phyloP scores from a whole-genome alignment of 2,329 filamentous ascomycete species.

The Monosporascus sp. region DNA sequence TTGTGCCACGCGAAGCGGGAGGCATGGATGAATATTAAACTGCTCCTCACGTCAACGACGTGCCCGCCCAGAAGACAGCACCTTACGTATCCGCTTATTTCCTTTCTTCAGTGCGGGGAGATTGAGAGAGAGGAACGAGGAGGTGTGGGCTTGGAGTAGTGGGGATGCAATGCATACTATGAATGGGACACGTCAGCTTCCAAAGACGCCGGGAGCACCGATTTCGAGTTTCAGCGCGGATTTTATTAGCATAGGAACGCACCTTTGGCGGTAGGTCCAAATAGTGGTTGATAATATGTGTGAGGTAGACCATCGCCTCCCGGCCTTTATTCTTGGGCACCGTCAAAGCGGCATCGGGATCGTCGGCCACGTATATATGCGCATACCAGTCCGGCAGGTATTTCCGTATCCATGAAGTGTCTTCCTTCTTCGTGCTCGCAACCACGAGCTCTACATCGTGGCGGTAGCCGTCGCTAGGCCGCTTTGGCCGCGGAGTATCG shows the following conservation, averaged over 20 bases:
- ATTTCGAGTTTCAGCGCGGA: too few relatives aligned
- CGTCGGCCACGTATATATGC: constrained; percentile 51
- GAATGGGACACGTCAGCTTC: too few relatives aligned
- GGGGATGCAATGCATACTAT: too few relatives aligned
- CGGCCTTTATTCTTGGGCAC: constrained; percentile 47
- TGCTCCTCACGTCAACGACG: not conserved
- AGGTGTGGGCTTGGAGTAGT: too few relatives aligned
- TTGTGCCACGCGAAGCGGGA: constrained; percentile 49
- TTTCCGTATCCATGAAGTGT: constrained; percentile 36
- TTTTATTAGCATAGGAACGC: constrained; percentile 29
- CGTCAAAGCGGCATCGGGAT: constrained; percentile 40
- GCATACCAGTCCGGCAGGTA: constrained; percentile 43
- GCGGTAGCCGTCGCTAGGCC: not conserved
- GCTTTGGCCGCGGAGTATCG: not conserved
- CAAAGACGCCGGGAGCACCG: too few relatives aligned
- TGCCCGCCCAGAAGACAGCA: too few relatives aligned
- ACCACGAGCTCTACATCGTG: constrained; percentile 27
- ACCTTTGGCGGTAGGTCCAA: constrained; percentile 37
- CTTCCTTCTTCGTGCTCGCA: constrained; percentile 25
- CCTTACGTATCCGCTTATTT: too few relatives aligned
- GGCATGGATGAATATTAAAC: constrained; percentile 16
- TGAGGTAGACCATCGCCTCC: constrained; percentile 50
- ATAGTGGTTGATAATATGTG: constrained; percentile 47
- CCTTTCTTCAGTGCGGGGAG: too few relatives aligned
- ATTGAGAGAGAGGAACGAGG: too few relatives aligned